Base-by-base conservation (phyloP, 2,329 filamentous ascomycete genomes). In the Trichoderma simmonsii region DNA sequence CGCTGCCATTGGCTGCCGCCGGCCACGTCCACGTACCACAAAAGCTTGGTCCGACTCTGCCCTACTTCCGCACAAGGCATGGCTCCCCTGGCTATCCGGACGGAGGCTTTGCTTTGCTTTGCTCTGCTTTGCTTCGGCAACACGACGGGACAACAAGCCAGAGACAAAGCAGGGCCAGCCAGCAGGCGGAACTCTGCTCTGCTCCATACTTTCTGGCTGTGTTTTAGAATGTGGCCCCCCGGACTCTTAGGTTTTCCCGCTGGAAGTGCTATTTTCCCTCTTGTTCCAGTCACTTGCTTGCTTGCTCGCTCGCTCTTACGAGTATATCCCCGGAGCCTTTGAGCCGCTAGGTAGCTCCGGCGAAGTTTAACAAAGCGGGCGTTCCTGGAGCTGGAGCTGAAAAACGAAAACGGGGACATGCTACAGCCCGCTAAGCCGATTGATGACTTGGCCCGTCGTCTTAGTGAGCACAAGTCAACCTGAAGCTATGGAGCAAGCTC, bases 341-440 rank as follows among this genome's bases (percentile, higher is more conserved):
- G 15, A 28, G 48, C 68, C 68, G 68, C 68, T 65, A 60, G 34
- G 54, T 15, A 61, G 54, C 54, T 64, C 54, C 36, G 54, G 57
- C 56, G 36, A 71, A 71, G 70, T 71, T 51, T 71, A 71, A 60
- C 51, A 26, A 39, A 57, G n/a, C 69, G 51, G 59, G 60, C 60
- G 60, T 65, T 71, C 69, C 61, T 64, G 51, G 36, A 48, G 60
- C 60, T 70, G 68, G 61, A 71, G 57, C 64, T 59, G 64, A 67
- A 60, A 24, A 43, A 39, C 64, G 64, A 43, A 67, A 57, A 36
- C 32, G 54, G 65, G 28, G 54, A 28, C 26, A 30, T 30, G 65
- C 36, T 30, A 63, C 26, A 21, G 21, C 24, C 62, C 18, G 12
- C 39, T 26, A 15, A n/a, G 62, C 34, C 32, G 18, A 12, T 59